Conservation (phyloP, 169 alveolate species). For the Babesia gibsoni region DNA sequence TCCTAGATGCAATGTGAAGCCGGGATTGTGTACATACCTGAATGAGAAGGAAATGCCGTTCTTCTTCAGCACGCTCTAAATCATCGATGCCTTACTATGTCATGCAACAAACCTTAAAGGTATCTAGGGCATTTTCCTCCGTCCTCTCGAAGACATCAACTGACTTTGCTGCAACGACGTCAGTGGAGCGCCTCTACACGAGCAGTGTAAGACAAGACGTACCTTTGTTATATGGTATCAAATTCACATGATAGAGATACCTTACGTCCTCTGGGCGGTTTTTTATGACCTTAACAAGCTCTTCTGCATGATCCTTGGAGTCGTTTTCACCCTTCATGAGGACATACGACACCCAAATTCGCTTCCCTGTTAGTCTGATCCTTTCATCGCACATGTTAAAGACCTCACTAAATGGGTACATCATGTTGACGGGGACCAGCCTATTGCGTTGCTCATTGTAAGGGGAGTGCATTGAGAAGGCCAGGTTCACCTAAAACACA, state of each 20-base stretch:
- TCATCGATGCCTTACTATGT: background rate
- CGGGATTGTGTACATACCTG: slow-evolving; percentile 10
- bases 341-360: slow-evolving; percentile 83
- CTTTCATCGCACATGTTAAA: slow-evolving; percentile 77
- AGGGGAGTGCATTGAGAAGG: slow-evolving; percentile 82
- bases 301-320: slow-evolving; percentile 73
- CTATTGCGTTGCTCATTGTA: slow-evolving; percentile 75
- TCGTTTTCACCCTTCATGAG: slow-evolving; percentile 78
- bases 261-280: slow-evolving; percentile 65
- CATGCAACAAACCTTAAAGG: slow-evolving; percentile 16
- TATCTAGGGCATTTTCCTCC: slow-evolving; percentile 34
- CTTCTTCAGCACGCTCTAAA: slow-evolving; percentile 44
- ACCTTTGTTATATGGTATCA: slow-evolving; percentile 73
- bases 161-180: slow-evolving; percentile 22
- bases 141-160: slow-evolving; percentile 27
- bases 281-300: slow-evolving; percentile 60
- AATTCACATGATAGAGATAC: slow-evolving; percentile 70
- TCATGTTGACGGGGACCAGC: slow-evolving; percentile 73
- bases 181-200: background rate
- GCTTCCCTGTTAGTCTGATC: slow-evolving; percentile 75
- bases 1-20: slow-evolving; percentile 36
- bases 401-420: slow-evolving; percentile 82
- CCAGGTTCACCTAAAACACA: slow-evolving; percentile 70
- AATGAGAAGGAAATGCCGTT: slow-evolving; percentile 40
- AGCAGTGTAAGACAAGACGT: background rate